These are phyloP conservation scores for Fusarium circinatum DNA, from an alignment of 2,329 filamentous ascomycete species.

Conservation along the genomic window DNA sequence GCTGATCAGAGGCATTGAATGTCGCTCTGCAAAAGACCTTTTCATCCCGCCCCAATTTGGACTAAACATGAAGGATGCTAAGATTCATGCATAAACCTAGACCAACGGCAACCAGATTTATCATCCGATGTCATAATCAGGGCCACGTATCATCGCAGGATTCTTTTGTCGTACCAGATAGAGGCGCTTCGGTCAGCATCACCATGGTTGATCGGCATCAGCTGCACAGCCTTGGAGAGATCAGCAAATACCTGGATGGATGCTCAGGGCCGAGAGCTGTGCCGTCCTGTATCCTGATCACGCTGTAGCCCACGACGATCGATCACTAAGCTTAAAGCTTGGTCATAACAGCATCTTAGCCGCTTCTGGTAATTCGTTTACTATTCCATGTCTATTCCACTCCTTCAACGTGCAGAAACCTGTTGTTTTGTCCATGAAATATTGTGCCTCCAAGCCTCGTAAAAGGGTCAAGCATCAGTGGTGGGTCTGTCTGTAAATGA, in stretches of 20 bases:
- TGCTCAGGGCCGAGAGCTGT: background rate
- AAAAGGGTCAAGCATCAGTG: background rate
- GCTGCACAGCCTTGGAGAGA: slow-evolving; percentile 7
- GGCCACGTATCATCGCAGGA: background rate
- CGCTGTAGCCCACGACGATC: background rate
- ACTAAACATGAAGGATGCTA: background rate
- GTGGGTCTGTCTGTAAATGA: too few relatives aligned
- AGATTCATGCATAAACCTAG: background rate
- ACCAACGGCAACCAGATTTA: background rate
- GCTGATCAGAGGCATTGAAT: background rate
- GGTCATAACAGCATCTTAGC: background rate
- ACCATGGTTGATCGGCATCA: slow-evolving; percentile 10
- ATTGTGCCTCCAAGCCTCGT: background rate
- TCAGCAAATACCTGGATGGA: background rate
- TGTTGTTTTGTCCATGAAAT: background rate
- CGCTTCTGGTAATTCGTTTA: background rate
- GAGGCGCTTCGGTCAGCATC: background rate
- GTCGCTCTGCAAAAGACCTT: background rate
- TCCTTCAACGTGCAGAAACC: background rate
- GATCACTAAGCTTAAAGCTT: background rate
- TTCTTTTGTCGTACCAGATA: background rate
- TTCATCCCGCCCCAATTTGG: background rate
- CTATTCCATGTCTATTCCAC: background rate
- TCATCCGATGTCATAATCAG: background rate
- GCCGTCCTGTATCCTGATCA: background rate